A percentile compares a stretch with the other conserved stretches of the same genome.
These are phyloP conservation scores for Potentilla sterilis DNA, from an alignment of 306 rosid genomes.

Conservation along the genomic window DNA sequence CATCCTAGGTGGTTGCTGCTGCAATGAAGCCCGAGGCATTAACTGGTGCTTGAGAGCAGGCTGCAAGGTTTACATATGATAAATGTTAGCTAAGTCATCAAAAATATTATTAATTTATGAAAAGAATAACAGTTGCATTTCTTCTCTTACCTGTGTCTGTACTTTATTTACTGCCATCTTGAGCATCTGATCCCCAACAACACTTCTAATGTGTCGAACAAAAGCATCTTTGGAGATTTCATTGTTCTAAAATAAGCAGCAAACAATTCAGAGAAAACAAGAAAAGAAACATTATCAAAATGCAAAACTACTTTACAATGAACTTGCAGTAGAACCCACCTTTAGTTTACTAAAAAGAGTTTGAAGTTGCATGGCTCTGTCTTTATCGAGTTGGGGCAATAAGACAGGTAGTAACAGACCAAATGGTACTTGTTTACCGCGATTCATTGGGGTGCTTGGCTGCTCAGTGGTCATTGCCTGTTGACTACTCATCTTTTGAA, in stretches of 20 bases:
- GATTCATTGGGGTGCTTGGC: slow-evolving; percentile 53
- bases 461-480: slow-evolving; percentile 64
- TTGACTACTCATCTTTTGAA: slow-evolving; percentile 94
- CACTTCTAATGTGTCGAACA: slow-evolving; percentile 66
- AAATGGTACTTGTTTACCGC: slow-evolving; percentile 76
- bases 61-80: slow-evolving; percentile 17
- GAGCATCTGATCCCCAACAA: slow-evolving; percentile 93
- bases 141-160: slow-evolving; percentile 57
- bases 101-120: neutral
- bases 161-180: slow-evolving; percentile 65
- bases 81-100: neutral
- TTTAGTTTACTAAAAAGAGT: slow-evolving; percentile 65
- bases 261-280: slow-evolving; percentile 27
- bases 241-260: slow-evolving; percentile 50
- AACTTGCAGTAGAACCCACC: slow-evolving; percentile 42
- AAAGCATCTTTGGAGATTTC: slow-evolving; percentile 82
- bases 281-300: slow-evolving; percentile 30
- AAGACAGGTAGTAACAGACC: slow-evolving; percentile 70
- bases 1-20: slow-evolving; percentile 62
- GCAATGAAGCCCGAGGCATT: slow-evolving; percentile 46
- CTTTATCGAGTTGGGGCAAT: slow-evolving; percentile 79
- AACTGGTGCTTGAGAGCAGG: slow-evolving; percentile 29
- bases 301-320: slow-evolving; percentile 1
- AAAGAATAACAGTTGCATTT: slow-evolving; percentile 19
- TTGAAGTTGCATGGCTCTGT: slow-evolving; percentile 78